A percentile compares a stretch with the other conserved stretches of the same genome.
Conservation (phyloP, 805 yeast genomes). For the Myxozyma geophila region DNA sequence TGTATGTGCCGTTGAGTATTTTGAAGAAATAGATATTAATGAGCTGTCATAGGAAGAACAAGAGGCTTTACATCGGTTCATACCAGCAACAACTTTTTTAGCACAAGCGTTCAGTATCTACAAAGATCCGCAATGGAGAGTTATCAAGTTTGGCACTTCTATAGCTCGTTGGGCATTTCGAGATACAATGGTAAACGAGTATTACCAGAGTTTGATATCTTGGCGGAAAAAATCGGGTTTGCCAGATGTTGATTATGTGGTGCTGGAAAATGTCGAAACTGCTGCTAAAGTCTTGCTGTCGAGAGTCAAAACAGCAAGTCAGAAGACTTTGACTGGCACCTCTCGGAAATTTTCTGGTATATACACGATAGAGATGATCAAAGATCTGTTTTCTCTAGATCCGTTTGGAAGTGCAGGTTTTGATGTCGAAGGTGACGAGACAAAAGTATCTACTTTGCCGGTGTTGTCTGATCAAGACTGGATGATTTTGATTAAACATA, state of each 20-base stretch:
- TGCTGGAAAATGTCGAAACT: constrained; percentile 24
- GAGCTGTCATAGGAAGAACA: constrained; percentile 21
- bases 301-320: constrained; percentile 12
- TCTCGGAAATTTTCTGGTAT: constrained; percentile 11
- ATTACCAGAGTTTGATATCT: constrained; percentile 5
- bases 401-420: constrained; percentile 19
- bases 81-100: constrained; percentile 13
- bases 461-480: constrained; percentile 23
- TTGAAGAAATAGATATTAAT: background rate
- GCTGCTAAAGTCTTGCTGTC: constrained; percentile 22
- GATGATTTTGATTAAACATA: constrained; percentile 14
- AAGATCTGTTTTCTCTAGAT: constrained; percentile 11
- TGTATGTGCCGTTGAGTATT: constrained; percentile 7
- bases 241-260: constrained; percentile 20
- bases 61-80: constrained; percentile 5
- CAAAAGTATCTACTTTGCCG: background rate
- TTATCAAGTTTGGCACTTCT: constrained; percentile 9
- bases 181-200: constrained; percentile 17
- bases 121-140: constrained; percentile 23
- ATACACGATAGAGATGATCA: constrained; percentile 24
- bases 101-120: constrained; percentile 16
- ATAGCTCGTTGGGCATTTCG: constrained; percentile 23
- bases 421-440: background rate
- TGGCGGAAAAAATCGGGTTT: constrained; percentile 14
- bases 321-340: background rate